Percentiles rank a stretch among this genome's conserved stretches.
Evolutionary conservation across 495 filamentous ascomycete species (phyloP).

Genomic region (Hypoxylon cercidicola): DNA sequence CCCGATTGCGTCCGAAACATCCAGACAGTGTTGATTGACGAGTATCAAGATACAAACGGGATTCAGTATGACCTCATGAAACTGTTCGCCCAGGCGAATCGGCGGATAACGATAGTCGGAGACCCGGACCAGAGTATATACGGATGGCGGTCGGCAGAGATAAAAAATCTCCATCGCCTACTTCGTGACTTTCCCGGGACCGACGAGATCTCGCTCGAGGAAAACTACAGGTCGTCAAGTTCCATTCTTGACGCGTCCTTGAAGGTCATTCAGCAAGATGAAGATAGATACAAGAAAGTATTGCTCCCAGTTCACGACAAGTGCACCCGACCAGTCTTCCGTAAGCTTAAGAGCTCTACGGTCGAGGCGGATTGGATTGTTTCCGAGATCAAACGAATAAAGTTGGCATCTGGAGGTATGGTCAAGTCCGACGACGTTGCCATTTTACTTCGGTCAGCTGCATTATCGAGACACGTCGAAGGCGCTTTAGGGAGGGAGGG

Average conservation of each 20-base stretch:
- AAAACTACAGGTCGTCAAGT: conserved; percentile 94
- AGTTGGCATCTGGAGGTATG: conserved; percentile 75
- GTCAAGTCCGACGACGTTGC: conserved; percentile 82
- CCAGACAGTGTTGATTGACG: conserved; percentile 92
- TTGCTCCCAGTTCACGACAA: conserved; percentile 83
- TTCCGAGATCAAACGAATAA: conserved; percentile 79
- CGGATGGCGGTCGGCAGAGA: conserved; percentile 96
- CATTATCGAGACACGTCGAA: conserved; percentile 86
- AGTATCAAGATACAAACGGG: conserved; percentile 97
- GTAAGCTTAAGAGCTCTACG: conserved; percentile 75
- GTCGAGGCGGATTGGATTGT: conserved; percentile 91
- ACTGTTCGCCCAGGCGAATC: conserved; percentile 76
- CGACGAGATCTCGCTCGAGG: conserved; percentile 84
- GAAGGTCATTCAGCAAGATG: conserved; percentile 92
- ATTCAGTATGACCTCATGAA: conserved; percentile 97
- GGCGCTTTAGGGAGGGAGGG: conserved; percentile 84
- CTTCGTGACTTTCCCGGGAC: conserved; percentile 79
- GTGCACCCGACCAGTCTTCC: conserved; percentile 85
- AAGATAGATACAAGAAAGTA: conserved; percentile 77
- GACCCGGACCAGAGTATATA: conserved; percentile 99
- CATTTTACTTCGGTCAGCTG: conserved; percentile 84
- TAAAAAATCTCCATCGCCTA: conserved; percentile 86
- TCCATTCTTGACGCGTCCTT: conserved; percentile 86
- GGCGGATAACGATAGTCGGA: conserved; percentile 90
- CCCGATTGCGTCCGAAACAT: conserved; percentile 92